Evolutionary conservation across 2,329 filamentous ascomycete genomes (phyloP), one percentile per base, ranked within the genome.

Genomic region (Curvularia hawaiiensis): DNA sequence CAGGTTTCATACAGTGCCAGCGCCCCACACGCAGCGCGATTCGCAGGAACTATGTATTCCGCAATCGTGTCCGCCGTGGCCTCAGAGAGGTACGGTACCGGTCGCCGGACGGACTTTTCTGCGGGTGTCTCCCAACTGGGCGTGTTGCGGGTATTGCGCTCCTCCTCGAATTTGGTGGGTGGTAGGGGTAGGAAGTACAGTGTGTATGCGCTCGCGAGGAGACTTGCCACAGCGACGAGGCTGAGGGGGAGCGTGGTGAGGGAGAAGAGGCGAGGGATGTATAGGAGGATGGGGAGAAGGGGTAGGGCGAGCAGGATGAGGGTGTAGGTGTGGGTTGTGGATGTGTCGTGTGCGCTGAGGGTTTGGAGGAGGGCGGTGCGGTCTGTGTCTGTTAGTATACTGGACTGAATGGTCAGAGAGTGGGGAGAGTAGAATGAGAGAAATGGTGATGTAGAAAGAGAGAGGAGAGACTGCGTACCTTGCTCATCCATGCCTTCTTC

Each of bases 401-500:
- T n/a, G n/a, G n/a, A n/a, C n/a, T n/a, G n/a, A n/a, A n/a, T n/a
- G n/a, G 35, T 24, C 45, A n/a, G 31, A 11, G 16, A 8, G 31
- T n/a, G 18, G 43, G 35, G 30, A 31, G 30, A 11, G 8, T 10
- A 4, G 30, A 12, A 9, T 10, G 30, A 31, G 30, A 12, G 30
- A 31, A 12, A n/a, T n/a, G 3, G 30, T 11, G 4, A 12, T 2
- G 11, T 11, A 31, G 30, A 31, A 31, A 31, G 30, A 31, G 9
- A 31, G 30, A 11, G 10, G 30, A 48, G 56, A 38, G 20, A 30
- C 43, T 43, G 33, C 6, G 33, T 73, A 88, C 89, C 89, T 83
- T 93, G 84, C 77, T 93, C 90, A 73, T 95, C 91, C 59, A 95
- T 80, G 54, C 87, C 84, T 64, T 87, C 83, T 33, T 84, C 83